Evolutionary conservation across 225 moss, liverwort and hornwort species (phyloP), one percentile per base, ranked within the genome.

Genomic region (Straminergon stramineum): DNA sequence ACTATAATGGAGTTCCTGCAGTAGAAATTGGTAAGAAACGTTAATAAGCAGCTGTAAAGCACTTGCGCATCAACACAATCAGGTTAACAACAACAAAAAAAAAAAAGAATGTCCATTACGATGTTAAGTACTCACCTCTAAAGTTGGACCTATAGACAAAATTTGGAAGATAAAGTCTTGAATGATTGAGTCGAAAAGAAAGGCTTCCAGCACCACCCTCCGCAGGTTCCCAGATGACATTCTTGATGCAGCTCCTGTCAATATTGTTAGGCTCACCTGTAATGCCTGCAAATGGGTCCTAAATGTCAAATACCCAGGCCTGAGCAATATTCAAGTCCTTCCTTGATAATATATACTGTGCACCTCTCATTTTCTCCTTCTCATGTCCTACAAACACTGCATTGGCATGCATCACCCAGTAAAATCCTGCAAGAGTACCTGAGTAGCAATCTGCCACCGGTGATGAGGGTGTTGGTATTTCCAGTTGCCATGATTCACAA

Each of bases 401-500:
- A 75, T 43, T 66, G 48, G 87, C 51, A 86, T 85, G 74, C 62
- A 80, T 64, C 65, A 86, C 45, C 63, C 21, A 88, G 37, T 43
- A 91, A 63, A 55, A 85, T 85, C 41, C 66, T 87, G 68, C 53
- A 74, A 71, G 61, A 64, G 85, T 73, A 97, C 97, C 97, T 97
- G 96, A 67, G 99, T 95, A 75, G 97, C 96, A 81, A 99, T 99
- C 85, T 96, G 96, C 99, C 97, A 97, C 53, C 96, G 96, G 82
- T 97, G 94, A 92, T 96, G 95, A 92, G 95, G 93, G 84, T 95
- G 96, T 75, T 93, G 96, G 89, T 97, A 99, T 86, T 96, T 99
- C 99, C 99, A 97, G 87, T 99, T 96, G 75, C 97, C 96, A 94
- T 97, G 99, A 91, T 99, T 97, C 71, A 99, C 95, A 64, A 99